These are phyloP conservation scores for Ampelomyces quisqualis DNA, from an alignment of 2,329 filamentous ascomycete genomes.

Conservation along the genomic window DNA sequence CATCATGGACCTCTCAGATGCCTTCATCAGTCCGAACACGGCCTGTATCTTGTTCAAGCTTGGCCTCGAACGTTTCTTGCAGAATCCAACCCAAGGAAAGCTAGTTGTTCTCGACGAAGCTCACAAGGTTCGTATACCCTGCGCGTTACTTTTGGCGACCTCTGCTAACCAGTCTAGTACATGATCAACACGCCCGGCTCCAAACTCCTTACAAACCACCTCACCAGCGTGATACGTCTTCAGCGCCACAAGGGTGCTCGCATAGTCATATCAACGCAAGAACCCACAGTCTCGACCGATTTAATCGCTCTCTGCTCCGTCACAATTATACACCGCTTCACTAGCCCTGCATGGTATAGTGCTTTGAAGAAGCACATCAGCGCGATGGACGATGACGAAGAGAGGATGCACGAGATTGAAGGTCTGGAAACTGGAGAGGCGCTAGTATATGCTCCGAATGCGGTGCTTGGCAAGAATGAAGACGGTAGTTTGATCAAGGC, in stretches of 20 bases:
- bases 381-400: conserved; percentile 33
- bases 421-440: conserved; percentile 52
- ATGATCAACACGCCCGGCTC: conserved; percentile 59
- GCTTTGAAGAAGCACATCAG: conserved; percentile 49
- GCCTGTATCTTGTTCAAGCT: conserved; percentile 75
- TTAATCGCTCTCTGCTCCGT: conserved; percentile 71
- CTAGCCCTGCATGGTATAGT: conserved; percentile 62
- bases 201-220: conserved; percentile 60
- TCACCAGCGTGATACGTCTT: conserved; percentile 65
- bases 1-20: conserved; percentile 72
- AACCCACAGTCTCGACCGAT: conserved; percentile 68
- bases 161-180: conserved; percentile 47
- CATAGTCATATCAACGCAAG: conserved; percentile 73
- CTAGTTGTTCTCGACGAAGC: conserved; percentile 74
- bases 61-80: conserved; percentile 65
- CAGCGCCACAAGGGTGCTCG: conserved; percentile 70
- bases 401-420: conserved; percentile 51
- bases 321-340: conserved; percentile 73
- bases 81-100: conserved; percentile 49
- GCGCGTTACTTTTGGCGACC: neutral
- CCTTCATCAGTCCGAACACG: conserved; percentile 65
- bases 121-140: conserved; percentile 61
- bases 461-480: conserved; percentile 38
- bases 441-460: conserved; percentile 52
- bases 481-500: conserved; percentile 12